Evolutionary conservation across 768 basidiomycete genomes (phyloP).

Genomic region (Amanita phalloides): DNA sequence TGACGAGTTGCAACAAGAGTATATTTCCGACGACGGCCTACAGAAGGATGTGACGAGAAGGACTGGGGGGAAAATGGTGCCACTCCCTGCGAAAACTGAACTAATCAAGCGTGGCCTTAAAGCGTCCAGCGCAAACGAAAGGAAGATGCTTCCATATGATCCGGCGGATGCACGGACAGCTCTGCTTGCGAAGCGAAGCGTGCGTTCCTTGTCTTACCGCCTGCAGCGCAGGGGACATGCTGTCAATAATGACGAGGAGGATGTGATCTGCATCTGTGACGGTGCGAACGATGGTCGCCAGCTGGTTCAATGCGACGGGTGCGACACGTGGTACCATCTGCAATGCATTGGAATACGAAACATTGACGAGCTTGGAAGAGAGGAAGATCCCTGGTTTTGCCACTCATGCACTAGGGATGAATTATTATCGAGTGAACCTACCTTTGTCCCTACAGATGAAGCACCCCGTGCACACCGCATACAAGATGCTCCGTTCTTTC

Average conservation of each 20-base stretch:
- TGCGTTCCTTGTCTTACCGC: slow-evolving; percentile 48
- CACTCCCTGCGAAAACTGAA: slow-evolving; percentile 19
- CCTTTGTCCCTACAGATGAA: slow-evolving; percentile 58
- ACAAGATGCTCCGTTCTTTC: slow-evolving; percentile 51
- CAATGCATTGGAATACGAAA: slow-evolving; percentile 65
- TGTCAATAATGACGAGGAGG: slow-evolving; percentile 28
- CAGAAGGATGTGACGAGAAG: slow-evolving; percentile 13
- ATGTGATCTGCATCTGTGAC: slow-evolving; percentile 53
- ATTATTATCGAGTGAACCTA: slow-evolving; percentile 42
- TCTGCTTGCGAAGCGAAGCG: slow-evolving; percentile 60
- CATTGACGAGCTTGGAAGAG: slow-evolving; percentile 54
- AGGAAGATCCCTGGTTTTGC: slow-evolving; percentile 79
- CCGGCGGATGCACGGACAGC: slow-evolving; percentile 71
- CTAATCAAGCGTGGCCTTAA: slow-evolving; percentile 22
- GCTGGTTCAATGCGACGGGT: slow-evolving; percentile 75
- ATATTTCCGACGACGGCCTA: slow-evolving; percentile 13
- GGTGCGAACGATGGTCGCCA: slow-evolving; percentile 63
- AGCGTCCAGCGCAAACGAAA: slow-evolving; percentile 13
- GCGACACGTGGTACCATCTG: slow-evolving; percentile 75
- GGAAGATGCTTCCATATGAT: slow-evolving; percentile 43
- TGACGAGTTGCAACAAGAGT: slow-evolving; percentile 13
- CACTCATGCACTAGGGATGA: slow-evolving; percentile 32
- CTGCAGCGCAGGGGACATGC: slow-evolving; percentile 25
- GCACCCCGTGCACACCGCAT: slow-evolving; percentile 27
- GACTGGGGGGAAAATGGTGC: slow-evolving; percentile 55